phyloP scores from a whole-genome alignment of 768 basidiomycete species.

The Macrolepiota albuminosa region DNA sequence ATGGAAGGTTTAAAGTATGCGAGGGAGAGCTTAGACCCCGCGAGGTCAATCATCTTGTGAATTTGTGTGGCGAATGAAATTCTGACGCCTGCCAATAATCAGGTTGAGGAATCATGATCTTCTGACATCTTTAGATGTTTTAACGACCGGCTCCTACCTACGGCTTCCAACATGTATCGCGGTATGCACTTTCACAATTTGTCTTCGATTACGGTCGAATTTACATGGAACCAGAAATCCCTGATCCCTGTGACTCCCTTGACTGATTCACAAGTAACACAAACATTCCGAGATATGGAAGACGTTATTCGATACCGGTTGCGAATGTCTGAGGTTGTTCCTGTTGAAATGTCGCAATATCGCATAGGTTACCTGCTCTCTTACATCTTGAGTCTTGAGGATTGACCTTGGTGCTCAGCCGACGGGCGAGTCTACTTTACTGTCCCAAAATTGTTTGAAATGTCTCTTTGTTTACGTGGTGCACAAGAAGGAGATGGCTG shows the following conservation, averaged over 20 bases:
- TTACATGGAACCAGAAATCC: slow-evolving; percentile 48
- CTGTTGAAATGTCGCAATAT: slow-evolving; percentile 74
- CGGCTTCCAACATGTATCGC: slow-evolving; percentile 79
- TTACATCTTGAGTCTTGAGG: not conserved
- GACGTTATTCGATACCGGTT: slow-evolving; percentile 76
- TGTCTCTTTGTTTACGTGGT: slow-evolving; percentile 70
- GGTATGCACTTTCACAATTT: slow-evolving; percentile 33
- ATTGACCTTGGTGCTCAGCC: slow-evolving; percentile 29
- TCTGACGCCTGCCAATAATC: not conserved
- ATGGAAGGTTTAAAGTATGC: slow-evolving; percentile 59
- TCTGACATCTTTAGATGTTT: slow-evolving; percentile 84
- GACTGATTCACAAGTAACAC: slow-evolving; percentile 59
- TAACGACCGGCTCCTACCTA: slow-evolving; percentile 82
- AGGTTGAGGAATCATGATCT: slow-evolving; percentile 91
- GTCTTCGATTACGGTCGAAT: slow-evolving; percentile 6
- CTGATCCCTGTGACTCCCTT: slow-evolving; percentile 63
- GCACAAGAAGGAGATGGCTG: slow-evolving; percentile 69
- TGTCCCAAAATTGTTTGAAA: slow-evolving; percentile 68
- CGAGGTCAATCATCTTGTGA: slow-evolving; percentile 48
- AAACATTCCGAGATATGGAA: slow-evolving; percentile 69
- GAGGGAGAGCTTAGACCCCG: slow-evolving; percentile 67
- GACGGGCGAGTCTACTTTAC: slow-evolving; percentile 79
- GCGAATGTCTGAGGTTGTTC: slow-evolving; percentile 73
- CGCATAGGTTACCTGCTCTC: slow-evolving; percentile 44
- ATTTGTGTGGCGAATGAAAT: not conserved